phyloP scores from a whole-genome alignment of 164 flowering plant genomes.

The Warburgia ugandensis region DNA sequence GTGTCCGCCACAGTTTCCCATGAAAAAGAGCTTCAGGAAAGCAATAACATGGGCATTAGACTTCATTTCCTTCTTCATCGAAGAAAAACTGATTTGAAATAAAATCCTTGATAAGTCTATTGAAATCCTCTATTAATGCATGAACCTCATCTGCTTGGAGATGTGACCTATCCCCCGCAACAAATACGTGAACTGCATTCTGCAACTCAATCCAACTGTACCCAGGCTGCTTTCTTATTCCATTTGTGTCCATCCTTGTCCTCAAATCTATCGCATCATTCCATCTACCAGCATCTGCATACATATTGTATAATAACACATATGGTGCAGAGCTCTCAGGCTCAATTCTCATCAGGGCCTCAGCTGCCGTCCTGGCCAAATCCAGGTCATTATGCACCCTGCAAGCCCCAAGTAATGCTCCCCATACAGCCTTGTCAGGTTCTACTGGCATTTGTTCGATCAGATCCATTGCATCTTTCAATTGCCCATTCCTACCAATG shows the following conservation, averaged over 20 bases:
- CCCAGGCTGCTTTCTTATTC: constrained; percentile 7
- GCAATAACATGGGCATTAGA: no score
- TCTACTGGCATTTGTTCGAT: constrained; percentile 9
- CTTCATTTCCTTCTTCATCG: no score
- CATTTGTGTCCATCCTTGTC: constrained; percentile 5
- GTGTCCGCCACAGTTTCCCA: no score
- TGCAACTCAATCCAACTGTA: constrained; percentile 6
- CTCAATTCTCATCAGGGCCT: constrained; percentile 9
- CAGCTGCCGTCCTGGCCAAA: constrained; percentile 12
- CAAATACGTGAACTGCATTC: neutral
- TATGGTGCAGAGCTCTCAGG: constrained; percentile 7
- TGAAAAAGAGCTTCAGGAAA: no score
- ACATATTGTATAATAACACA: constrained; percentile 6
- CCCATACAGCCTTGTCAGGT: constrained; percentile 17
- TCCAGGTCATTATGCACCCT: constrained; percentile 11
- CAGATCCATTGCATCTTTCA: constrained; percentile 9
- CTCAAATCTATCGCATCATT: constrained; percentile 1
- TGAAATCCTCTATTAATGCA: constrained; percentile 2
- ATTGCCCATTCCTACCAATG: constrained; percentile 10
- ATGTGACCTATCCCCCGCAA: neutral
- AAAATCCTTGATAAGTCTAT: constrained; percentile 3
- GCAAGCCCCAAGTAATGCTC: constrained; percentile 16
- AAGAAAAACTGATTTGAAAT: no score
- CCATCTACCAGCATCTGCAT: constrained; percentile 8
- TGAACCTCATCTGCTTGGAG: constrained; percentile 2